Evolutionary conservation across 306 rosid species (phyloP).

Genomic region (Corylus heterophylla): DNA sequence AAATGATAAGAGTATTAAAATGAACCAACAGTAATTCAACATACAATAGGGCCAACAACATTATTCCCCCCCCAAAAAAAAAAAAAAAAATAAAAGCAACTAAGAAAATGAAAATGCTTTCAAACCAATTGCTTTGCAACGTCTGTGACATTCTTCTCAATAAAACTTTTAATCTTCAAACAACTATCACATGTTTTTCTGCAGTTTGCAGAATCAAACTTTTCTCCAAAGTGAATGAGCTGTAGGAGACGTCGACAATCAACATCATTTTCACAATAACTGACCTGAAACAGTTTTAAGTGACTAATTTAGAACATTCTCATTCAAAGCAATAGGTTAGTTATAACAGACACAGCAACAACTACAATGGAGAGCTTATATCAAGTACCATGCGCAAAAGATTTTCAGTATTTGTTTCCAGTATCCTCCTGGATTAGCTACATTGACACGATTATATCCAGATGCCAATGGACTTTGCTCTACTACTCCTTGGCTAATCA

Average conservation of each 20-base stretch:
- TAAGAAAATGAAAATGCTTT: slow-evolving; percentile 3
- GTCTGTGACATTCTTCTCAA: slow-evolving; percentile 87
- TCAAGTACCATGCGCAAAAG: slow-evolving; percentile 80
- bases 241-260: slow-evolving; percentile 91
- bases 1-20: slow-evolving; percentile 14
- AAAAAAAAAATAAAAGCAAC: slow-evolving; percentile 13
- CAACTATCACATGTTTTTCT: slow-evolving; percentile 96
- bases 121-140: slow-evolving; percentile 88
- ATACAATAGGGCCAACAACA: slow-evolving; percentile 5
- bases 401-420: slow-evolving; percentile 89
- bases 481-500: slow-evolving; percentile 74
- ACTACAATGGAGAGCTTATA: slow-evolving; percentile 13
- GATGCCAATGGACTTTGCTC: slow-evolving; percentile 67
- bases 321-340: neutral
- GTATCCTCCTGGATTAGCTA: slow-evolving; percentile 63
- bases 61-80: neutral
- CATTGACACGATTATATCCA: slow-evolving; percentile 59
- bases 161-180: slow-evolving; percentile 57
- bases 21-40: slow-evolving; percentile 17
- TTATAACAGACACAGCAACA: slow-evolving; percentile 12
- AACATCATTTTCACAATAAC: slow-evolving; percentile 91
- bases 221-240: slow-evolving; percentile 93
- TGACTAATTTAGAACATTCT: slow-evolving; percentile 20
- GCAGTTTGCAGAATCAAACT: slow-evolving; percentile 78
- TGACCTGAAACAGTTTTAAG: slow-evolving; percentile 64